A percentile compares a stretch with the other conserved stretches of the same genome.
Conservation (phyloP, 2,329 filamentous ascomycete species). For the Alternaria hordeiaustralica region DNA sequence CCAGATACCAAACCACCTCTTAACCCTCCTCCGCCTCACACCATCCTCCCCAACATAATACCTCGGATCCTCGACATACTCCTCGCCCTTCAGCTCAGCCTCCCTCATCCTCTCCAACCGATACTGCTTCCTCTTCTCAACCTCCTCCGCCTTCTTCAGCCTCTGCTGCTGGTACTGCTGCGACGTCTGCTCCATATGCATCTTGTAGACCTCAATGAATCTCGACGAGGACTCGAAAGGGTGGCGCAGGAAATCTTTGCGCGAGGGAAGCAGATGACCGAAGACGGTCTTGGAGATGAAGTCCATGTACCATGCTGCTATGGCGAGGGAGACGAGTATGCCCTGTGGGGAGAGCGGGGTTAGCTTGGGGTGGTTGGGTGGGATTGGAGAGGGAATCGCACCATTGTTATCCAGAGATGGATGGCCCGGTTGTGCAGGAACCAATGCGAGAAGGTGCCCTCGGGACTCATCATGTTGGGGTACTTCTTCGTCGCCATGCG, state of each 20-base stretch:
- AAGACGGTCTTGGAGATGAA: slow-evolving; percentile 82
- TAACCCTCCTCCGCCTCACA: slow-evolving; percentile 62
- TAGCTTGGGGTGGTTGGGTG: background rate
- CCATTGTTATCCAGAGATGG: slow-evolving; percentile 84
- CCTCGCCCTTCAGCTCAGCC: slow-evolving; percentile 43
- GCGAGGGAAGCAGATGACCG: slow-evolving; percentile 76
- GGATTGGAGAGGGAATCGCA: slow-evolving; percentile 49
- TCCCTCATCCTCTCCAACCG: slow-evolving; percentile 63
- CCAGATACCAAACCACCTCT: slow-evolving; percentile 88
- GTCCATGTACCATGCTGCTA: slow-evolving; percentile 77
- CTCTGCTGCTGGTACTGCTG: slow-evolving; percentile 74
- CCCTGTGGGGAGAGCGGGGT: slow-evolving; percentile 52
- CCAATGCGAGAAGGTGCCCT: slow-evolving; percentile 82
- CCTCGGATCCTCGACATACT: slow-evolving; percentile 47
- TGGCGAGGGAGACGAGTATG: slow-evolving; percentile 71
- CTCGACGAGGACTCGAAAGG: slow-evolving; percentile 72
- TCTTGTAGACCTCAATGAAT: slow-evolving; percentile 73
- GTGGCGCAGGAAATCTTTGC: slow-evolving; percentile 70
- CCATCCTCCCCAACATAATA: slow-evolving; percentile 49
- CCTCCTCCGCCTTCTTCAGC: slow-evolving; percentile 78
- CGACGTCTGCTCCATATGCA: slow-evolving; percentile 77
- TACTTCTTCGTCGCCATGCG: slow-evolving; percentile 76
- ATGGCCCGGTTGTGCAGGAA: slow-evolving; percentile 79
- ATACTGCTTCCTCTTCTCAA: slow-evolving; percentile 84
- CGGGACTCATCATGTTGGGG: slow-evolving; percentile 85